Evolutionary conservation across 345 rosid species (phyloP), one percentile per base, ranked within the genome.

Genomic region (Excoecaria cochinchinensis): DNA sequence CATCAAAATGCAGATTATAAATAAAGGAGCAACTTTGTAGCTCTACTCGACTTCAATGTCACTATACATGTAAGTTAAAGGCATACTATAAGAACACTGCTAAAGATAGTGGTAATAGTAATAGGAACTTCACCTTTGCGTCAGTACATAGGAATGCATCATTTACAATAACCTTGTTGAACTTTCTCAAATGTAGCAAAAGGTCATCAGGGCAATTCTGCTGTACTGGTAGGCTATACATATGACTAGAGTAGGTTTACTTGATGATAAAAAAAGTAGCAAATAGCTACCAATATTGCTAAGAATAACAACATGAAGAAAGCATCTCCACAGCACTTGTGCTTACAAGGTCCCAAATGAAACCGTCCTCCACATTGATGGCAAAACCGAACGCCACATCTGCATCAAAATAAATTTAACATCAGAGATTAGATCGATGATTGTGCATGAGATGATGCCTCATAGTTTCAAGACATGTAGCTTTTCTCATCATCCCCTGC

Each of bases 341-440:
- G 74, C 66, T 31, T 78, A 55, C 81, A 78, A 4, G 65, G 74
- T 1, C 81, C 81, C 31, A 61, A 73, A 63, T 78, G 81, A 31
- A 22, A 50, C 19, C 77, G 53, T 11, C 78, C 82, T 68, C 82
- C 82, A 39, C 82, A 79, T 46, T 74, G 57, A 40, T 79, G 78
- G 71, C 82, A 79, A 62, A 79, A 79, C 15, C 56, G 78, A 69
- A 62, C 74, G 1, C 82, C 82, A 1, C 82, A 79, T 55, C 82
- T 79, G 70, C 82, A 69, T 62, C 50, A 4, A 64, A 25, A 25
- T 21, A 51, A 50, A 36, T 44, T 16, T 36, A 8, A 55, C 1
- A 66, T 44, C 72, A 67, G 44, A 44, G 16, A 67, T 25, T 24
- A 22, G 24, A 64, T 52, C 70, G n/a, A 3, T 36, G 12, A 8